Evolutionary conservation across 129 eudicot genomes (phyloP).

Genomic region (Sambucus nigra): DNA sequence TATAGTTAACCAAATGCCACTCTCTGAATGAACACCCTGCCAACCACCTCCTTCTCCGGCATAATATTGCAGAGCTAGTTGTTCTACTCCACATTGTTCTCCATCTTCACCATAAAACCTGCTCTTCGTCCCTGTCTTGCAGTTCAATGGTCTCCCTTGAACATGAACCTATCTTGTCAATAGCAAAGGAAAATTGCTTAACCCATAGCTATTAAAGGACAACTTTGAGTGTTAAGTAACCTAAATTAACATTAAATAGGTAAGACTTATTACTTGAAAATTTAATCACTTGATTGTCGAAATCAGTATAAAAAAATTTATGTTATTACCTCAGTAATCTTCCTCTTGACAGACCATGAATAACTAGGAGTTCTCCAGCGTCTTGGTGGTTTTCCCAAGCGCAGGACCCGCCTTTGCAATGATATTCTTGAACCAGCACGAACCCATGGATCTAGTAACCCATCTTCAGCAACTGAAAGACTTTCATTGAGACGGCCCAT

Average conservation of each 20-base stretch:
- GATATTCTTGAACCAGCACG: slow-evolving; percentile 88
- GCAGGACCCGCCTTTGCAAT: slow-evolving; percentile 76
- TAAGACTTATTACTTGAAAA: too few species aligned
- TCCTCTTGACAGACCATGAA: slow-evolving; percentile 66
- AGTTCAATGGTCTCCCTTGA: slow-evolving; percentile 78
- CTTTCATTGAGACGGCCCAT: slow-evolving; percentile 65
- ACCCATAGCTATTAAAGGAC: background rate
- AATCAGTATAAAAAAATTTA: background rate
- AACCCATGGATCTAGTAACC: slow-evolving; percentile 77
- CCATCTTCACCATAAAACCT: slow-evolving; percentile 93
- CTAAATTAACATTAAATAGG: slow-evolving; percentile 3
- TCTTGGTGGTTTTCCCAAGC: slow-evolving; percentile 88
- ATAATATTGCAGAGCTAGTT: slow-evolving; percentile 85
- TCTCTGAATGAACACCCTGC: slow-evolving; percentile 91
- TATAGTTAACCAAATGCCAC: slow-evolving; percentile 85
- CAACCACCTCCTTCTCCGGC: slow-evolving; percentile 94
- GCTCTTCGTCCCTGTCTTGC: slow-evolving; percentile 61
- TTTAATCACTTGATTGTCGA: background rate
- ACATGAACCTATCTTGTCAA: slow-evolving; percentile 45
- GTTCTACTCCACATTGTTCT: slow-evolving; percentile 89
- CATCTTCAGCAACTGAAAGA: slow-evolving; percentile 69
- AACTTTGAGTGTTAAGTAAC: background rate
- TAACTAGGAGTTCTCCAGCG: slow-evolving; percentile 80
- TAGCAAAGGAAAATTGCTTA: slow-evolving; percentile 5
- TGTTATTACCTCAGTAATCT: slow-evolving; percentile 62